Evolutionary conservation across 805 yeast genomes (phyloP), one percentile per base, ranked within the genome.

Genomic region (Wickerhamiella hasegawae): DNA sequence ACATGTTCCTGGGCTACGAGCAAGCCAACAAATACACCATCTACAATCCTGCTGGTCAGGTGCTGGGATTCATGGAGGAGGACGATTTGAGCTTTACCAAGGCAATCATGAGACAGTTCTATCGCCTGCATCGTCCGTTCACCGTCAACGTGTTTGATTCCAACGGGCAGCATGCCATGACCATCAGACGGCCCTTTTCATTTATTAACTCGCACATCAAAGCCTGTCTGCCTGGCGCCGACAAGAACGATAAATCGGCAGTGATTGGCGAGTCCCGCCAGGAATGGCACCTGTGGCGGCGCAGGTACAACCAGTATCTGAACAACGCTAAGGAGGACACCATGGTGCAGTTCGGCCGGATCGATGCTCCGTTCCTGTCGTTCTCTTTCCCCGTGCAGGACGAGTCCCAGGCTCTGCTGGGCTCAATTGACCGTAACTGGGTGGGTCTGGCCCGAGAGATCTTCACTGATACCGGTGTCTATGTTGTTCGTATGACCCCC

Each of bases 401-500:
- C 52, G 73, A 64, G 27, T 35, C 60, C 1, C 76, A 74, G 0
- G 58, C 64, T 12, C 69, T 79, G 1, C 58, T 78, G 37, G 94
- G 78, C 0, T 64, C 79, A 1, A 87, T 90, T 2, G 90, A 83
- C 54, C 68, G 97, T 47, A 84, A 84, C 55, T 90, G 94, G 90
- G 93, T 80, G 4, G 98, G 98, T 0, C 59, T 90, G 28, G 94
- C 92, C 2, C 68, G 96, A 48, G 98, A 90, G 52, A 57, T 85
- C 48, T 77, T 87, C 50, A 85, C 97, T 0, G 97, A 90, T 55
- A 80, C 95, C 0, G 97, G 97, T 42, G 85, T 83, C 1, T 87
- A 90, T 54, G 71, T 85, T 21, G 58, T 87, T 20, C 59, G 94
- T 40, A 78, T 84, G 80, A 93, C 81, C 47, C 76, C 79, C 1